Evolutionary conservation across 2,329 filamentous ascomycete species (phyloP).

Genomic region (Aspergillus transmontanensis): DNA sequence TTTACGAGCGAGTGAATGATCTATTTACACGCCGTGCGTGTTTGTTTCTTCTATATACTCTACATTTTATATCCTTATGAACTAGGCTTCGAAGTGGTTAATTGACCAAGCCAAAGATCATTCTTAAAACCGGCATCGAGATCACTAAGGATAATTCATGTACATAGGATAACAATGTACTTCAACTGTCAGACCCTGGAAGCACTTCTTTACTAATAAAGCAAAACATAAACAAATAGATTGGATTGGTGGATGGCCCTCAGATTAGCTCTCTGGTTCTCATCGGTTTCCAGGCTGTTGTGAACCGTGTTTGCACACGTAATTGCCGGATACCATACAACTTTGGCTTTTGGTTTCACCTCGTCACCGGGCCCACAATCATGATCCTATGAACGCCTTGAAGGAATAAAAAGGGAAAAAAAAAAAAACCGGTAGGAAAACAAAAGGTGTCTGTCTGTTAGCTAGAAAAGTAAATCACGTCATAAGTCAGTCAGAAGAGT

Average conservation of each 20-base stretch:
- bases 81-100: background rate
- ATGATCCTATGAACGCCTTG: background rate
- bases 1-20: background rate
- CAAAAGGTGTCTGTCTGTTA: slow-evolving; percentile 30
- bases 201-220: background rate
- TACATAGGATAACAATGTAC: background rate
- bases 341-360: slow-evolving; percentile 47
- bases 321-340: slow-evolving; percentile 46
- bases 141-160: background rate
- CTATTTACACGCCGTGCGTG: background rate
- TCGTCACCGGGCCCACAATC: slow-evolving; percentile 43
- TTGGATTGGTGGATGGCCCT: slow-evolving; percentile 29
- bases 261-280: slow-evolving; percentile 52
- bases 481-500: background rate
- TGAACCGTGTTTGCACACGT: slow-evolving; percentile 16
- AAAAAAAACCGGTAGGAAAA: background rate
- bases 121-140: background rate
- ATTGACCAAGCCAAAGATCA: background rate
- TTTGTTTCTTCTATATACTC: background rate
- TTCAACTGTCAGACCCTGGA: background rate
- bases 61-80: background rate
- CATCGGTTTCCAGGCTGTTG: slow-evolving; percentile 44
- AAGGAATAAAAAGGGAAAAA: background rate
- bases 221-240: background rate
- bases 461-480: background rate